Evolutionary conservation across 1,284 basidiomycete genomes (phyloP), one percentile per base, ranked within the genome.

Genomic region (Sporisorium graminicola): DNA sequence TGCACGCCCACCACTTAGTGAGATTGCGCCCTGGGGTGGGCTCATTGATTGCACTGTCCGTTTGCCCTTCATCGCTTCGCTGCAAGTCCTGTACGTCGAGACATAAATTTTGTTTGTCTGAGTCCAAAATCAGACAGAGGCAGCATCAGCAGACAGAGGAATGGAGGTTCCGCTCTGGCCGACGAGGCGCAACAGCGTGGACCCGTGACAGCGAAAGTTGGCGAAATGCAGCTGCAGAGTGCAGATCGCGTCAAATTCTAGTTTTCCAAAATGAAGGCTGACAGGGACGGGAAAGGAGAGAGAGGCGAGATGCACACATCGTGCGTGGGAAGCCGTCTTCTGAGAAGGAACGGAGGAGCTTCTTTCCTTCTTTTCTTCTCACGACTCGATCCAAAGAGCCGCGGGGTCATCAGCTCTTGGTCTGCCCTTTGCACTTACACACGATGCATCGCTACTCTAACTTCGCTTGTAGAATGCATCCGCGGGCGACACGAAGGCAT

Each of bases 211-310:
- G 37, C 37, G 2, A 10, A 18, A n/a, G 26, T 18, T n/a, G 24
- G 2, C 18, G n/a, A n/a, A n/a, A n/a, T 20, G 35, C 22, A 18
- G 51, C 65, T 67, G 53, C 64, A 52, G 53, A 42, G 64, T 50
- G 64, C 58, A 50, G 64, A 59, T 59, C 57, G 57, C 57, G 44
- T 18, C n/a, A 18, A 31, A 31, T 2, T 0, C 35, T 22, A 16
- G 29, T 31, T 37, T 14, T 42, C 14, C 4, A 37, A 24, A 24
- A 16, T 12, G 18, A 52, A 16, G 26, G 44, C 24, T 4, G 44
- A 46, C 22, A 26, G 24, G 46, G 24, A 51, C 49, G 49, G 16
- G 8, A 20, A 37, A 18, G 16, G 9, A 26, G 12, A 29, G 20
- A 52, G 50, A n/a, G 13, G 50, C n/a, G 12, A 31, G 6, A 31